Conservation (phyloP, 2,329 filamentous ascomycete genomes). For the Plenodomus tracheiphilus region DNA sequence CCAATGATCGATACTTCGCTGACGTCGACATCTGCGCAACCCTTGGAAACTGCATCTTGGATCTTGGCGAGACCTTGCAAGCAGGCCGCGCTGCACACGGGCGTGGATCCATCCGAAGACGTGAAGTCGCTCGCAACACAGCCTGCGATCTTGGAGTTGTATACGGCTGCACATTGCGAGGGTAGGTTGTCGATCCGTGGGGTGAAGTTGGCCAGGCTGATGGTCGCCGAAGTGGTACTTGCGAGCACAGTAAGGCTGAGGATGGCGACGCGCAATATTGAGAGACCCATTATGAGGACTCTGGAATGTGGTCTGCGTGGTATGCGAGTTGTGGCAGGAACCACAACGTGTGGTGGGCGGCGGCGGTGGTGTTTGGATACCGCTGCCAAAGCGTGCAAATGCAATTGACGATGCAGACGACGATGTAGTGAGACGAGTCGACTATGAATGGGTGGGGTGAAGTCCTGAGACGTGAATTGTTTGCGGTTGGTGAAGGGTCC, state of each 20-base stretch:
- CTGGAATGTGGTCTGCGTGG: slow-evolving; percentile 6
- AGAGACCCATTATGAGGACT: slow-evolving; percentile 25
- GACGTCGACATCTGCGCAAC: slow-evolving; percentile 42
- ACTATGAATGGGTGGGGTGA: slow-evolving; percentile 23
- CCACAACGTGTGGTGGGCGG: slow-evolving; percentile 12
- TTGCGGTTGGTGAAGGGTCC: slow-evolving; percentile 24
- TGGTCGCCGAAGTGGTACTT: slow-evolving; percentile 31
- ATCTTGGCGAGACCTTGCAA: slow-evolving; percentile 46
- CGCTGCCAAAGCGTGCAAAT: slow-evolving; percentile 8
- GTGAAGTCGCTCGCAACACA: slow-evolving; percentile 48
- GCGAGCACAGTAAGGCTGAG: slow-evolving; percentile 25
- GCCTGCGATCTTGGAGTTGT: slow-evolving; percentile 46
- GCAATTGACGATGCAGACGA: slow-evolving; percentile 7
- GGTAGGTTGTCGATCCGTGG: slow-evolving; percentile 48
- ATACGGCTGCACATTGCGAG: slow-evolving; percentile 44
- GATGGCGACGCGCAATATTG: slow-evolving; percentile 20
- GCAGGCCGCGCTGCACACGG: slow-evolving; percentile 44
- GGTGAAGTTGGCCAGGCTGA: slow-evolving; percentile 51
- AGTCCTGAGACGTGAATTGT: slow-evolving; percentile 31
- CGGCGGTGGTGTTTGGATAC: slow-evolving; percentile 7
- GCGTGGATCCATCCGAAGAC: slow-evolving; percentile 1
- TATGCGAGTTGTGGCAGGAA: slow-evolving; percentile 7
- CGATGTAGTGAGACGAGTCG: slow-evolving; percentile 28
- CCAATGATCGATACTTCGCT: slow-evolving; percentile 47
- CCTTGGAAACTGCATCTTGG: slow-evolving; percentile 32